These are phyloP conservation scores for Lichtheimia ornata DNA, from an alignment of 371 early-diverging fungal genomes.

Conservation along the genomic window DNA sequence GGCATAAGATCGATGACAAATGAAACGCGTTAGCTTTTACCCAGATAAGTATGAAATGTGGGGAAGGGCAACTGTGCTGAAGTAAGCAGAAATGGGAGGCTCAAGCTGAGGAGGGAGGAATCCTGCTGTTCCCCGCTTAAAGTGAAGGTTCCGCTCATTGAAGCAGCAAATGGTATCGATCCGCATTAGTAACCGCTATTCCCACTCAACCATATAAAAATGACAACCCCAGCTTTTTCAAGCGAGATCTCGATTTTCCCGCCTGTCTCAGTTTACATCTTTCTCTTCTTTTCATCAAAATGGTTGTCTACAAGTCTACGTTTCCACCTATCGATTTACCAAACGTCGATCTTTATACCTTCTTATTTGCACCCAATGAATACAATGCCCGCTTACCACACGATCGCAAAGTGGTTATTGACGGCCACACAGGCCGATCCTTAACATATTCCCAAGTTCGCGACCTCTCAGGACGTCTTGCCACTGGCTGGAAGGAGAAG, in stretches of 20 bases:
- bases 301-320: conserved; percentile 39
- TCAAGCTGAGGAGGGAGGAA: too few species aligned
- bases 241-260: not conserved
- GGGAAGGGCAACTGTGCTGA: conserved; percentile 1
- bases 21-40: not conserved
- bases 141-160: not conserved
- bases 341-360: conserved; percentile 65
- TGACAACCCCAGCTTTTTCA: not conserved
- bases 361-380: conserved; percentile 49
- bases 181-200: conserved; percentile 11
- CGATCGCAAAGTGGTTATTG: conserved; percentile 53
- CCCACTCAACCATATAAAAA: conserved; percentile 12
- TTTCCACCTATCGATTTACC: conserved; percentile 54
- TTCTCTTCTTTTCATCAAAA: conserved; percentile 2
- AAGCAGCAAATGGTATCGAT: conserved; percentile 8
- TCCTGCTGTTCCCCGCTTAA: not conserved
- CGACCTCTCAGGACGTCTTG: conserved; percentile 53
- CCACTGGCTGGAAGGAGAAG: conserved; percentile 61
- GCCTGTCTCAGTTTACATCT: not conserved
- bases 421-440: conserved; percentile 53
- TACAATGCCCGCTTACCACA: conserved; percentile 34
- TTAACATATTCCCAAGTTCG: conserved; percentile 67
- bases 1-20: too few species aligned
- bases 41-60: not conserved
- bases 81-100: conserved; percentile 2